phyloP scores from a whole-genome alignment of 768 basidiomycete species.

The Rhizopogon vinicolor region DNA sequence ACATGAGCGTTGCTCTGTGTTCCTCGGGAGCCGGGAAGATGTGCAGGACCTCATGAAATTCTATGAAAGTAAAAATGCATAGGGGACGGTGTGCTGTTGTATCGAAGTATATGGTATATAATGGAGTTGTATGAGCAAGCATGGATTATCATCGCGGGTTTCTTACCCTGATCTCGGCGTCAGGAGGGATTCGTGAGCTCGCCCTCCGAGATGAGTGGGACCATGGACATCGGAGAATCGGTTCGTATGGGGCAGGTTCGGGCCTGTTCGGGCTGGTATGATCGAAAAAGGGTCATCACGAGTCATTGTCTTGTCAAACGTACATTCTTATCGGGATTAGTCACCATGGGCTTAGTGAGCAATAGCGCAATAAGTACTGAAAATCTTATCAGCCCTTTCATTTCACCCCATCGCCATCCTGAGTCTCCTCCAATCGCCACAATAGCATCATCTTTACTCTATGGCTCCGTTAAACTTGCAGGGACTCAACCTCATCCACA shows the following conservation, averaged over 20 bases:
- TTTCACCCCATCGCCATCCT: conserved; percentile 5
- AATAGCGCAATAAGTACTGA: conserved; percentile 5
- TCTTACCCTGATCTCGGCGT: too few relatives aligned
- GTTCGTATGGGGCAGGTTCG: too few relatives aligned
- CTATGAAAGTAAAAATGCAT: conserved; percentile 46
- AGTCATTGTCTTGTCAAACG: background rate
- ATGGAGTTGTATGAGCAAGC: background rate
- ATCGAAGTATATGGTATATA: background rate
- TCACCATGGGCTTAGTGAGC: conserved; percentile 9
- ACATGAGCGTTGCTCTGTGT: conserved; percentile 91
- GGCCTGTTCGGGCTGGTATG: too few relatives aligned
- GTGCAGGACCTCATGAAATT: conserved; percentile 87
- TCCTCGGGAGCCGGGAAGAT: conserved; percentile 91
- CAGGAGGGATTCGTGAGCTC: too few relatives aligned
- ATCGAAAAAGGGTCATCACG: background rate
- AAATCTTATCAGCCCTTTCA: conserved; percentile 11
- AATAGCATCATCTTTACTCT: conserved; percentile 1
- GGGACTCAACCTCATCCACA: conserved; percentile 77
- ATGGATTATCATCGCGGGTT: background rate
- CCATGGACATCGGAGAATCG: too few relatives aligned
- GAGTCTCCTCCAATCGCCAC: conserved; percentile 6
- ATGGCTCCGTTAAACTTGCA: conserved; percentile 68
- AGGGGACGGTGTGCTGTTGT: background rate
- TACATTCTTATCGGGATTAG: conserved; percentile 5
- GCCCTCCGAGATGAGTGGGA: too few relatives aligned